Percentiles rank a stretch among this genome's conserved stretches.
phyloP scores from a whole-genome alignment of 768 basidiomycete species.

The Tylopilus vinaceipallidus region DNA sequence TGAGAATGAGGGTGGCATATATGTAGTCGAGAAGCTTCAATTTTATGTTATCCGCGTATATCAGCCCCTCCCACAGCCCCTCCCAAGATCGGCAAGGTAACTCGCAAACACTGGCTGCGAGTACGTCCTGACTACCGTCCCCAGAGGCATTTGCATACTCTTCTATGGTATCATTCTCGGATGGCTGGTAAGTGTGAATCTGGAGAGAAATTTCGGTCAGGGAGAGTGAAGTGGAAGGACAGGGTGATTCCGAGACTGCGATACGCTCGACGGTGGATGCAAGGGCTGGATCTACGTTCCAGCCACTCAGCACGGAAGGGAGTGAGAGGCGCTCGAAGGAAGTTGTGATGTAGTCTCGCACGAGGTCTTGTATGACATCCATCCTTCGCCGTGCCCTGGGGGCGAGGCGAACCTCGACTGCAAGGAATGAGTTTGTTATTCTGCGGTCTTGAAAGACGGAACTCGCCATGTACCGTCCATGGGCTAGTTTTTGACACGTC shows the following conservation, averaged over 20 bases:
- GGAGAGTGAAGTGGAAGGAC: constrained; percentile 51
- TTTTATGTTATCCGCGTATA: constrained; percentile 85
- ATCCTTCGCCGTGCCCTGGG: constrained; percentile 67
- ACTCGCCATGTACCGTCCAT: constrained; percentile 70
- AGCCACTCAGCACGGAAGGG: constrained; percentile 72
- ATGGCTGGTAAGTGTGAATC: constrained; percentile 87
- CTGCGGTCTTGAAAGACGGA: neutral
- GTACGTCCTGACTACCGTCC: constrained; percentile 64
- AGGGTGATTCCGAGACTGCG: constrained; percentile 65
- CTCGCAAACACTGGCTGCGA: constrained; percentile 88
- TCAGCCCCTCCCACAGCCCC: constrained; percentile 89
- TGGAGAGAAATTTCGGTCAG: constrained; percentile 63
- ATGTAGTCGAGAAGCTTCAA: constrained; percentile 89
- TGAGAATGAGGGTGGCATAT: constrained; percentile 89
- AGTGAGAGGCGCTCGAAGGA: constrained; percentile 68
- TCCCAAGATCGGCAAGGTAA: constrained; percentile 83
- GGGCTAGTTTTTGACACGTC: constrained; percentile 17
- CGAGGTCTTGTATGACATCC: constrained; percentile 67
- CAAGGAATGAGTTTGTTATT: neutral
- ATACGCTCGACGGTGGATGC: constrained; percentile 75
- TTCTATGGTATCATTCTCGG: constrained; percentile 62
- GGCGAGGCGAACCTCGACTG: constrained; percentile 84
- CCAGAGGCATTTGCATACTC: constrained; percentile 65
- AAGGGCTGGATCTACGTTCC: constrained; percentile 74
- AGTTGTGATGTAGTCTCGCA: constrained; percentile 51